Evolutionary conservation across 2,329 filamentous ascomycete species (phyloP).

Genomic region (Colletotrichum musicola): DNA sequence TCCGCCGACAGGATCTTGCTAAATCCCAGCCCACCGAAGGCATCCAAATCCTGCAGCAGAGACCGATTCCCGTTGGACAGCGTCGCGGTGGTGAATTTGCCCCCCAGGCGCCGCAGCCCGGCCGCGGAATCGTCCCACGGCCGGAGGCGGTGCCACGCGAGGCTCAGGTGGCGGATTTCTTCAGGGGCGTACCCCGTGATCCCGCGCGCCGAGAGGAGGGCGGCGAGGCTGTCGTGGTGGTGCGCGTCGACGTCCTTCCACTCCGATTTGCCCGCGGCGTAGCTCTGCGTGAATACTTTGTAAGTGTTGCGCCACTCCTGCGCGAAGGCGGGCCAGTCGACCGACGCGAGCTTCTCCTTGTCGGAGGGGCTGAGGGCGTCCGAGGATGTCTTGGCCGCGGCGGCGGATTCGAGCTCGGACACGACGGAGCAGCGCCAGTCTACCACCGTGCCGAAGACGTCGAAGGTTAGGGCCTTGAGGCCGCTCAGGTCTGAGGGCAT

Average conservation of each 20-base stretch:
- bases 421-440: conserved; percentile 80
- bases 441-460: conserved; percentile 85
- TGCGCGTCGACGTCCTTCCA: conserved; percentile 82
- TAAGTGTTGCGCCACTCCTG: conserved; percentile 79
- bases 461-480: conserved; percentile 75
- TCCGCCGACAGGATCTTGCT: conserved; percentile 74
- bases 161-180: conserved; percentile 74
- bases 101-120: conserved; percentile 68
- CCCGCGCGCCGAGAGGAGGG: conserved; percentile 67
- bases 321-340: conserved; percentile 75
- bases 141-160: conserved; percentile 78
- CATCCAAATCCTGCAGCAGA: conserved; percentile 74
- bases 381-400: conserved; percentile 55
- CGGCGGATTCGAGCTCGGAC: conserved; percentile 66
- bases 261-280: conserved; percentile 59
- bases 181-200: conserved; percentile 73
- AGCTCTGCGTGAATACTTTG: conserved; percentile 67
- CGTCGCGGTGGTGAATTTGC: conserved; percentile 70
- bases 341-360: conserved; percentile 62
- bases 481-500: conserved; percentile 10
- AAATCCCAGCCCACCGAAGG: conserved; percentile 72
- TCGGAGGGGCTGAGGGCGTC: conserved; percentile 58
- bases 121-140: conserved; percentile 75
- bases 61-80: conserved; percentile 80
- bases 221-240: conserved; percentile 72